Base-by-base conservation (phyloP, 2,329 filamentous ascomycete genomes). In the Lithohypha guttulata region DNA sequence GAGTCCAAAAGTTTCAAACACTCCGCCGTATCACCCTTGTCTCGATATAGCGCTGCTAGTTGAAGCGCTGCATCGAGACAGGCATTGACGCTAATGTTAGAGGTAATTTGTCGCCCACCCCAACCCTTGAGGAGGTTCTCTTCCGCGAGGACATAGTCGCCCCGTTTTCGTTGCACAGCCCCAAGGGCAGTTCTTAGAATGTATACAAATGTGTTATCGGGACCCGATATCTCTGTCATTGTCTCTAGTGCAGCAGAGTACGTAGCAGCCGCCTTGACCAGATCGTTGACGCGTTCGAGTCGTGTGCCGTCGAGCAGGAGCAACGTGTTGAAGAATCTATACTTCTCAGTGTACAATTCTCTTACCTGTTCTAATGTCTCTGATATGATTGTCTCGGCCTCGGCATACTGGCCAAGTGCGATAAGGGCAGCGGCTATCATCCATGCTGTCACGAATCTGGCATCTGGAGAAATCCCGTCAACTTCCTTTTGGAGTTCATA, bases 161-260 rank as follows among this genome's bases (percentile, higher is more conserved):
- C 30, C 20, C 27, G 39, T 26, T 41, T 41, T 4, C 39, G 39
- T 11, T n/a, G 17, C 17, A 41, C 23, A 13, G 39, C 36, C 14
- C 30, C 39, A 4, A 41, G 15, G 9, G 39, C 30, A 8, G 30
- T 36, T 15, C 27, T 18, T 11, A 19, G 8, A n/a, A 35, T 20
- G 4, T 37, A 23, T 5, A 15, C 17, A 15, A 41, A 36, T 8
- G 8, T 21, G 20, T 41, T 34, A 11, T 25, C 11, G 6, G 18
- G 11, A 5, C 39, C 39, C 21, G 14, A 31, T 13, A 37, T 28
- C 17, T 32, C 18, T 4, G 15, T 29, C 30, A 32, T n/a, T 17
- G 11, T 34, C 6, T 37, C 13, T 3, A 41, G 10, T 8, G 19
- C 26, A 10, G 30, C 14, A 11, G 22, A 14, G 17, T 41, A 36